Percentiles rank a stretch among this genome's conserved stretches.
Conservation (phyloP, 202 grass and related monocot genomes). For the Carex arenaria region DNA sequence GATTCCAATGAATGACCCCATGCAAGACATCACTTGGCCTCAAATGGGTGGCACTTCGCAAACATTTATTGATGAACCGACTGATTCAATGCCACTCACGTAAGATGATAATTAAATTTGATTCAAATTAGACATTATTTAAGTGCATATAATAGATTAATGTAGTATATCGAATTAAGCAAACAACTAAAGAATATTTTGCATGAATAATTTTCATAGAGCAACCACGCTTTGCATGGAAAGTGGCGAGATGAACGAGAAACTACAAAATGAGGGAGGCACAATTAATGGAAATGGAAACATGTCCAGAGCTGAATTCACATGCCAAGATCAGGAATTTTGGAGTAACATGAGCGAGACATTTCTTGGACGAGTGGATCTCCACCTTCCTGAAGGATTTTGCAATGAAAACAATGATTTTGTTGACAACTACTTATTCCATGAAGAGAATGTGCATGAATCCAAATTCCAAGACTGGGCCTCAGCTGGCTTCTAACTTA, state of each 20-base stretch:
- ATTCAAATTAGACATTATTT: neutral
- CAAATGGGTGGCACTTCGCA: neutral
- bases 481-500: neutral
- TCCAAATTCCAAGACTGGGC: constrained; percentile 3
- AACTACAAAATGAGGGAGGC: neutral
- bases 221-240: neutral
- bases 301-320: neutral
- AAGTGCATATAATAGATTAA: neutral
- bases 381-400: neutral
- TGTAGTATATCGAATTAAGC: neutral
- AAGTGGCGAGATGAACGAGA: neutral
- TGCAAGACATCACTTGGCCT: neutral
- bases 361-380: neutral
- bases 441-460: neutral
- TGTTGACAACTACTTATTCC: neutral
- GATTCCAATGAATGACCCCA: neutral
- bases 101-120: neutral
- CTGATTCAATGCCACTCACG: constrained; percentile 5
- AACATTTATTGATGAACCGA: neutral
- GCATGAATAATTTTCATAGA: neutral
- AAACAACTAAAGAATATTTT: neutral
- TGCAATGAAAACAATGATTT: constrained; percentile 1
- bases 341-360: neutral
- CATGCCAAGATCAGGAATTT: neutral
- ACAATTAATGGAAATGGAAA: neutral